Conservation (phyloP, 176 grass and related monocot genomes). For the Triticum turgidum region DNA sequence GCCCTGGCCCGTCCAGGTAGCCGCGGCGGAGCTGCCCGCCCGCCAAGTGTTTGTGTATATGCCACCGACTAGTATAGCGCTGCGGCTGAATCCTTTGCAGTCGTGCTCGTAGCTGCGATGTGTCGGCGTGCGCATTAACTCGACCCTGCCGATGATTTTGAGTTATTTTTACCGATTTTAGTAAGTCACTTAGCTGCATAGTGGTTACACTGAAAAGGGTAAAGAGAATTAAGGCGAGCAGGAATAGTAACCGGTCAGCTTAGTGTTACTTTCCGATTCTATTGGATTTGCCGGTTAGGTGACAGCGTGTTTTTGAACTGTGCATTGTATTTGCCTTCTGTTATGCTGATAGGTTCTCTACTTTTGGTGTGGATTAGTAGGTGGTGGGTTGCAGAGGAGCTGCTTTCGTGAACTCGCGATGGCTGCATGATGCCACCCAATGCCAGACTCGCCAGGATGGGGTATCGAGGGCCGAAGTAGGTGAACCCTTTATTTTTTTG, state of each 20-base stretch:
- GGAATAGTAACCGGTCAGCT: neutral
- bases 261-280: neutral
- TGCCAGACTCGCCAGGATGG: conserved; percentile 56
- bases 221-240: neutral
- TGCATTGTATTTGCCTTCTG: neutral
- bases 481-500: neutral
- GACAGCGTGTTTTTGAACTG: neutral
- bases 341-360: conserved; percentile 21
- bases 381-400: conserved; percentile 56
- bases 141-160: neutral
- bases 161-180: neutral
- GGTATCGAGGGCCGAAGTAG: conserved; percentile 57
- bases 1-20: neutral
- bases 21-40: neutral
- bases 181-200: neutral
- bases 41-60: conserved; percentile 26
- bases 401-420: conserved; percentile 42
- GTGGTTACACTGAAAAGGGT: neutral
- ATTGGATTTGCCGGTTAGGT: neutral
- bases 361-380: conserved; percentile 74
- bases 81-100: neutral
- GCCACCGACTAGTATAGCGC: neutral
- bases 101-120: neutral
- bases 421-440: conserved; percentile 62
- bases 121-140: neutral